Base-by-base conservation (phyloP, 2,329 filamentous ascomycete species). In the Ilyonectria destructans region DNA sequence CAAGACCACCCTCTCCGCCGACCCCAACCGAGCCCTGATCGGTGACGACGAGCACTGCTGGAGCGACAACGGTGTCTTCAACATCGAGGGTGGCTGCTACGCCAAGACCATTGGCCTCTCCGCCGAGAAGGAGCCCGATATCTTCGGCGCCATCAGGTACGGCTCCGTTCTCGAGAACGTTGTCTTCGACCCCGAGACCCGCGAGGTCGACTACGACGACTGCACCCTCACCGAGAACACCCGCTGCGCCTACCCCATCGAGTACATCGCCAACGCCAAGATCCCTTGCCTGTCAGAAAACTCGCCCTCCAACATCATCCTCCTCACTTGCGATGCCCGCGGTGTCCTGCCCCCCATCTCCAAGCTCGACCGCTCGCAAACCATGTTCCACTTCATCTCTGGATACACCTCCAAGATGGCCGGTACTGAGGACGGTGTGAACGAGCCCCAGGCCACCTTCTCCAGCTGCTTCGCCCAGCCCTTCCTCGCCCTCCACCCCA, bases 391-490 rank as follows among this genome's bases (percentile, higher is more conserved):
- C 89, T 99, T 99, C 91, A 99, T 99, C 85, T 97, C 94, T 19
- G 96, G 96, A 77, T 99, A 99, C 89, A 99, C 96, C 72, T 98
- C 96, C 81, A 99, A 99, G 92, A 99, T 99, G 96, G 96, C 96
- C 73, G 96, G 96, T 79, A 99, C 96, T 37, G 96, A 99, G 86
- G 94, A 98, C 74, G 96, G 96, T 79, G 91, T 99, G 73, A 97
- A 93, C 10, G 96, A 99, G 86, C 96, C 96, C 73, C 94, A 98
- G 85, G 96, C 96, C 26, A 99, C 96, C 79, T 99, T 99, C 91
- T 98, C 95, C 29, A 97, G 95, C 60, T 99, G 96, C 91, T 99
- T 99, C 85, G 96, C 96, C 64, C 96, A 99, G 86, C 96, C 96
- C 70, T 99, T 99, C 94, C 88, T 99, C 78, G 96, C 96, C 48